Evolutionary conservation across 2,329 filamentous ascomycete species (phyloP), one percentile per base, ranked within the genome.

Genomic region (Zymoseptoria tritici): DNA sequence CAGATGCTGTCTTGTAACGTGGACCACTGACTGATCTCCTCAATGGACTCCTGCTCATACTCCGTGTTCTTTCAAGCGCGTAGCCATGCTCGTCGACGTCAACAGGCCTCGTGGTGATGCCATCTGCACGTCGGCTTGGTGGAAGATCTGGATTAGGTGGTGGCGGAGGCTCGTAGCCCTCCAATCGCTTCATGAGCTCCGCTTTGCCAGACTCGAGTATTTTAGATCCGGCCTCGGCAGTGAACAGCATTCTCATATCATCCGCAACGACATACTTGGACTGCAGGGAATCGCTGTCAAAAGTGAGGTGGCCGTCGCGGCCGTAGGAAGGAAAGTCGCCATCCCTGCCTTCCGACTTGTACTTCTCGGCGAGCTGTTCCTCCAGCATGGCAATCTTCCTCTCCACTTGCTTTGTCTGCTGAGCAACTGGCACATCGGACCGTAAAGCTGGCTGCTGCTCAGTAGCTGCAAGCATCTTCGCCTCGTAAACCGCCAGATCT

Each of bases 121-220:
- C 61, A 29, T 68, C 66, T 11, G 56, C 57, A 26, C 62, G 54
- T n/a, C 62, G 57, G 29, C 58, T 62, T 2, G 63, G 56, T 9
- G 63, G 60, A 20, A 61, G 57, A 21, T 60, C 56, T 24, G 59
- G 55, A 56, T 67, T 61, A 60, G 31, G 62, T 54, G 59, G 56
- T 36, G 60, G 62, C 20, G 67, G 66, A n/a, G 61, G 72, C 60
- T 75, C 73, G 65, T 78, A 76, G 57, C 75, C 76, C 64, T 79
- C 77, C 52, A 81, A 71, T 64, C 78, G 73, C 70, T 80, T 80
- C 71, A 81, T 76, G 24, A 81, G 70, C 67, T 80, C 78, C 58
- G 77, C 75, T 65, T 81, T 81, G 58, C 79, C 79, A 66, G 74
- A 76, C 57, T 79, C 77, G 49, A 81, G 73, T 58, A 80, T 79